phyloP scores from a whole-genome alignment of 2,329 filamentous ascomycete species.

The Lojkania enalia region DNA sequence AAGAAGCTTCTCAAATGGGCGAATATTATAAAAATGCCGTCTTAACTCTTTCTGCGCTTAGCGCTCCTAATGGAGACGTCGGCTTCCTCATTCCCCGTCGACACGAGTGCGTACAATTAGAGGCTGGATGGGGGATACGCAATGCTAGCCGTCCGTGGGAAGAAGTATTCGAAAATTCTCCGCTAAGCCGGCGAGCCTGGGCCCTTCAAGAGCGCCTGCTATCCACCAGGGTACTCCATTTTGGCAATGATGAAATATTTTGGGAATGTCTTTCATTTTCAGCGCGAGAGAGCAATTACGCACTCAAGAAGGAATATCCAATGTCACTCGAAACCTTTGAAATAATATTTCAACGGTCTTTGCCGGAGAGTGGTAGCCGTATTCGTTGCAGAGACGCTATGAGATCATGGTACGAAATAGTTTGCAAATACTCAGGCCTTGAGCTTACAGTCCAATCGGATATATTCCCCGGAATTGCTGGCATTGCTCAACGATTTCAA shows the following conservation, averaged over 20 bases:
- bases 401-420: neutral
- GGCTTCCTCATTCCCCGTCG: neutral
- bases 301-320: neutral
- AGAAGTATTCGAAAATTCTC: neutral
- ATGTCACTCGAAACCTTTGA: neutral
- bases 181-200: conserved; percentile 15
- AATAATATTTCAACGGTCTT: neutral
- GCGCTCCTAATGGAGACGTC: neutral
- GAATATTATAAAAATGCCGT: conserved; percentile 19
- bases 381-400: neutral
- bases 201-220: conserved; percentile 22
- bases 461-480: conserved; percentile 7
- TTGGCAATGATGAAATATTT: conserved; percentile 4
- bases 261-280: conserved; percentile 13
- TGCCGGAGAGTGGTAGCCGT: too few species aligned
- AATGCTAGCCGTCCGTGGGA: neutral
- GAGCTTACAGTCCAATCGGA: conserved; percentile 3
- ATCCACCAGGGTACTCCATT: conserved; percentile 6
- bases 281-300: neutral
- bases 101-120: neutral
- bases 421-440: conserved; percentile 1
- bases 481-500: neutral
- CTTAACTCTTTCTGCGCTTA: conserved; percentile 17
- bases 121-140: too few species aligned
- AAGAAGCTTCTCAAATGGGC: conserved; percentile 18